Conservation (phyloP, 495 filamentous ascomycete species). For the Apiosordaria backusii region DNA sequence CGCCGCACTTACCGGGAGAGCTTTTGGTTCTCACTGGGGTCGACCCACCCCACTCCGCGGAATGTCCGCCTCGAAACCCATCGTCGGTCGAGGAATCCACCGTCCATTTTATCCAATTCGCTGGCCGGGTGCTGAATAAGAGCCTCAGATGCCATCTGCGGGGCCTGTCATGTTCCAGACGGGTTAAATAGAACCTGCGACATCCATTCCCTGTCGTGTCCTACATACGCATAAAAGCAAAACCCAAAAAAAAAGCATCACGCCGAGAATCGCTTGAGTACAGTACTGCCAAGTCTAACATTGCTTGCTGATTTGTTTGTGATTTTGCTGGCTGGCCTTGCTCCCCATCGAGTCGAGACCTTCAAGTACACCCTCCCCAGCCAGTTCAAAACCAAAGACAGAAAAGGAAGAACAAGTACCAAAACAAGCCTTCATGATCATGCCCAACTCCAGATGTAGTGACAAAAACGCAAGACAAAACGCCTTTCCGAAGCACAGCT, state of each 20-base stretch:
- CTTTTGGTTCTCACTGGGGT: not conserved
- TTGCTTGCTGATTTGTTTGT: not conserved
- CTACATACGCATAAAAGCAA: not conserved
- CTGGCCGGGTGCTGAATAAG: constrained; percentile 17
- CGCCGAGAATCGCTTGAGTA: too few relatives aligned
- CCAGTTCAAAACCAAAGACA: constrained; percentile 15
- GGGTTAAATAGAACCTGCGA: constrained; percentile 2
- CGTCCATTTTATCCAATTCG: constrained; percentile 24
- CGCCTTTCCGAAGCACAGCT: constrained; percentile 5
- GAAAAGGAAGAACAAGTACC: constrained; percentile 17
- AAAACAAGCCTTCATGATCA: constrained; percentile 22
- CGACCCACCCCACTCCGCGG: not conserved
- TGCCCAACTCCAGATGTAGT: constrained; percentile 28
- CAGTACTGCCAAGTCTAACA: not conserved
- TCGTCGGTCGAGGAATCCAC: constrained; percentile 12
- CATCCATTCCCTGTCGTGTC: constrained; percentile 6
- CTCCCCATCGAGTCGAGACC: too few relatives aligned
- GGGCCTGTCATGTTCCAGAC: not conserved
- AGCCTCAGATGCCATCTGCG: constrained; percentile 11
- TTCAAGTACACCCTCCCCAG: not conserved
- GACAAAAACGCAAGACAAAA: constrained; percentile 16
- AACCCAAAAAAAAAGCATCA: too few relatives aligned
- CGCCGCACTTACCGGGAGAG: not conserved
- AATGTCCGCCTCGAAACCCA: constrained; percentile 3
- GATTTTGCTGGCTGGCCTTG: not conserved